Evolutionary conservation across 2,329 filamentous ascomycete genomes (phyloP).

Genomic region (Biscogniauxia sp.): DNA sequence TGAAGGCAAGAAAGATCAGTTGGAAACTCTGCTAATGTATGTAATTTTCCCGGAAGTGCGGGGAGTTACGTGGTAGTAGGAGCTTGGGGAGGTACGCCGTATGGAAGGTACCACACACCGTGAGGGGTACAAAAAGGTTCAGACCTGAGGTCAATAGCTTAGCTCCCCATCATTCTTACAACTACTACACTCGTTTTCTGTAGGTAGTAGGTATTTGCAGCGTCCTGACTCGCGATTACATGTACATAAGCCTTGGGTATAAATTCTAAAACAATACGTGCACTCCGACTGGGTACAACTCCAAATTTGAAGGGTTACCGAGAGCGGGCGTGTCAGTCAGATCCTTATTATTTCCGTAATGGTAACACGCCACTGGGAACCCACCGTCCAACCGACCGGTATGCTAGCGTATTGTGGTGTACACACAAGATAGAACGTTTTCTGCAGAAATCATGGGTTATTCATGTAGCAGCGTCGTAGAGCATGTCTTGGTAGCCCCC

Average conservation of each 20-base stretch:
- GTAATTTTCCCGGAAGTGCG: not conserved
- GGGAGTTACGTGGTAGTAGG: not conserved
- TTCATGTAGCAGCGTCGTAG: not conserved
- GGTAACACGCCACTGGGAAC: not conserved
- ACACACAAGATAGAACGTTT: not conserved
- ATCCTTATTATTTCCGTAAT: not conserved
- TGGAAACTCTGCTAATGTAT: not conserved
- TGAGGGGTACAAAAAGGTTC: too few relatives aligned
- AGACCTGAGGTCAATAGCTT: too few relatives aligned
- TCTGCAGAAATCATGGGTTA: not conserved
- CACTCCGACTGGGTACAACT: too few relatives aligned
- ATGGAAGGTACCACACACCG: too few relatives aligned
- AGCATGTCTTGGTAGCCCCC: not conserved
- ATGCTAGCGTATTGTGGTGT: not conserved
- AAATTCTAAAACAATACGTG: too few relatives aligned
- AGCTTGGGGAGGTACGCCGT: too few relatives aligned
- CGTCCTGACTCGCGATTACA: not conserved
- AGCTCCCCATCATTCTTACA: too few relatives aligned
- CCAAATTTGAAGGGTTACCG: not conserved
- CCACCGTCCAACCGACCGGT: not conserved
- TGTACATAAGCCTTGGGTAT: not conserved
- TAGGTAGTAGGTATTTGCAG: too few relatives aligned
- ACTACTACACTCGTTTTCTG: too few relatives aligned
- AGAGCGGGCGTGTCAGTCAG: not conserved
- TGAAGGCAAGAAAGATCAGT: not conserved